Base-by-base conservation (phyloP, 345 rosid genomes). In the Pugionium cornutum region DNA sequence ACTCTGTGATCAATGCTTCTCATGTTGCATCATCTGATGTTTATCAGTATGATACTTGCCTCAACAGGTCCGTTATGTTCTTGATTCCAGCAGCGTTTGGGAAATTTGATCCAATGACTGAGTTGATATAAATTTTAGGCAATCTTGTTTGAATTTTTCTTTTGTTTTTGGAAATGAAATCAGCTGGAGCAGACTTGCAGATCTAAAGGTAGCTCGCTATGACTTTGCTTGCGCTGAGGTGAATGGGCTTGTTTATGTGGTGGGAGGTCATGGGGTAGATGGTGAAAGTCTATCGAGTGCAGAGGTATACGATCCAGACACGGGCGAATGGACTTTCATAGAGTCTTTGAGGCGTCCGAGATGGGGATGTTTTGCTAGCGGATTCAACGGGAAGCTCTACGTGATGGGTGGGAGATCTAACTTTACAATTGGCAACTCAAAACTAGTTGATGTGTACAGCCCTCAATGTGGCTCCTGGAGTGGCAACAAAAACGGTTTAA, bases 321-420 rank as follows among this genome's bases (percentile, higher is more conserved):
- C 75, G 4, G 75, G 79, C 2, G 59, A 60, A 26, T 94, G 99
- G 99, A 77, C 72, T 33, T 58, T 66, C 62, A 78, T 90, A 50
- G 89, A 94, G 77, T 76, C 83, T 69, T 82, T 90, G 1, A 86
- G 96, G 67, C 78, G 95, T 51, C 95, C 97, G 1, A 78, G 99
- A 47, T 84, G 89, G 89, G 96, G 92, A 1, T 85, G 92, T 53
- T 90, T 94, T 18, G 99, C 91, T 6, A 86, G 84, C 9, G 61
- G 89, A 39, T 82, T 90, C 42, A 83, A 83, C 3, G 95, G 96
- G 44, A 90, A 86, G 75, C 89, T 90, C 33, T 90, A 90, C 8
- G 83, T 94, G 36, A 84, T 90, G 84, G 97, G 99, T 40, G 99
- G 99, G 58, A 87, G 97, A 73, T 94, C 99, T 1, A 87, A 82